These are phyloP conservation scores for Suillus bovinus DNA, from an alignment of 768 basidiomycete species.

Conservation along the genomic window DNA sequence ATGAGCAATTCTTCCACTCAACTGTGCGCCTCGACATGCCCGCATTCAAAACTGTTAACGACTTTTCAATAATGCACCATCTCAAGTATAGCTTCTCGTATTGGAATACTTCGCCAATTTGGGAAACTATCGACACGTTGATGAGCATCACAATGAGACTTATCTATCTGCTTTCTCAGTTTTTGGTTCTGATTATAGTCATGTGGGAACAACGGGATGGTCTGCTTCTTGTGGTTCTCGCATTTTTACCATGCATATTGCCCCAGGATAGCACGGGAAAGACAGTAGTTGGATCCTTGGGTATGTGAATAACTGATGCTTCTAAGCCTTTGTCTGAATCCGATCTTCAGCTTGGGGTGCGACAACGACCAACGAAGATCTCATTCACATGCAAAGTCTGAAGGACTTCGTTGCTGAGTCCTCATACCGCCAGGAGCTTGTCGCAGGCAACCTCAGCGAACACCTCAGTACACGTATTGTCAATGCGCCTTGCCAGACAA, in stretches of 20 bases:
- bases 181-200: constrained; percentile 58
- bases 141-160: constrained; percentile 42
- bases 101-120: constrained; percentile 49
- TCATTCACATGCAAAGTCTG: constrained; percentile 62
- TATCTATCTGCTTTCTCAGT: constrained; percentile 58
- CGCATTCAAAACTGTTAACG: constrained; percentile 37
- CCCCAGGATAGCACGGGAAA: constrained; percentile 34
- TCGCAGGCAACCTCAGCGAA: constrained; percentile 60
- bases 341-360: constrained; percentile 60
- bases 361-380: constrained; percentile 64
- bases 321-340: background rate
- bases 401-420: constrained; percentile 46
- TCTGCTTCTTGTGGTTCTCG: constrained; percentile 53
- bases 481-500: background rate
- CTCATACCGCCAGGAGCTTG: constrained; percentile 64
- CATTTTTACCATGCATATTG: constrained; percentile 51
- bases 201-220: constrained; percentile 70
- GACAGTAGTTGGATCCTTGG: constrained; percentile 25
- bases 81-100: constrained; percentile 51
- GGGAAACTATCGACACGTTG: constrained; percentile 52
- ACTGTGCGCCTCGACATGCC: constrained; percentile 73
- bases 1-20: constrained; percentile 60
- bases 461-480: constrained; percentile 54
- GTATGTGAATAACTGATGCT: constrained; percentile 25
- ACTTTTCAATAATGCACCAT: too few relatives aligned